phyloP scores from a whole-genome alignment of 495 filamentous ascomycete genomes.

The Jackrogersella multiformis region DNA sequence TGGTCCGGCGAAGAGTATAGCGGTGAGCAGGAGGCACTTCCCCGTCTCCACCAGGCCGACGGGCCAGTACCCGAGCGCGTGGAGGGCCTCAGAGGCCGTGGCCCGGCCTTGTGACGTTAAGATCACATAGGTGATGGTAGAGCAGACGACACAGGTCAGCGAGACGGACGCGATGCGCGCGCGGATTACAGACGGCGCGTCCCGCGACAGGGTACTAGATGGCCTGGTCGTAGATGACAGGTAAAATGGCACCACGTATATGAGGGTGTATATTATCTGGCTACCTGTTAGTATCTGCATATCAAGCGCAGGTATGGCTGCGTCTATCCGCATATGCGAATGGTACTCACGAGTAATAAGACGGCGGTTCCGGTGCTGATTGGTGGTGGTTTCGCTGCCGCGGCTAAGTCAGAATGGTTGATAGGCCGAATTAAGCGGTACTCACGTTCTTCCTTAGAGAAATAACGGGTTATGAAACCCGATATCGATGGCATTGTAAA shows the following conservation, averaged over 20 bases:
- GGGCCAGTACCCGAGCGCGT: slow-evolving; percentile 79
- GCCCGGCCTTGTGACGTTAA: slow-evolving; percentile 47
- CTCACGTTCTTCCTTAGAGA: slow-evolving; percentile 45
- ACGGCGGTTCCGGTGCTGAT: slow-evolving; percentile 47
- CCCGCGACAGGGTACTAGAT: slow-evolving; percentile 80
- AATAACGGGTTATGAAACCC: slow-evolving; percentile 41
- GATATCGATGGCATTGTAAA: slow-evolving; percentile 40
- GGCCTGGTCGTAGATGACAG: slow-evolving; percentile 80
- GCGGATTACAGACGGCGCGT: slow-evolving; percentile 89
- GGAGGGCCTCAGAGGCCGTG: slow-evolving; percentile 63
- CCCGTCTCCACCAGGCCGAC: slow-evolving; percentile 68
- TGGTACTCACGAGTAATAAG: slow-evolving; percentile 46
- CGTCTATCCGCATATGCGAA: slow-evolving; percentile 21
- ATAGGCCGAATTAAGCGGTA: slow-evolving; percentile 1
- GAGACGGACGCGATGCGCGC: slow-evolving; percentile 83
- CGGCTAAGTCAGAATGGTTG: slow-evolving; percentile 36
- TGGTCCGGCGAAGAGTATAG: slow-evolving; percentile 84
- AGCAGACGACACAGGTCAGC: slow-evolving; percentile 70
- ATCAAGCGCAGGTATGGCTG: not conserved
- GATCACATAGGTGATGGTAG: slow-evolving; percentile 68
- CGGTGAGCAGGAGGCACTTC: slow-evolving; percentile 70
- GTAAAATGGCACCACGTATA: slow-evolving; percentile 95
- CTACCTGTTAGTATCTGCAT: slow-evolving; percentile 17
- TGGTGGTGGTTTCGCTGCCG: slow-evolving; percentile 47
- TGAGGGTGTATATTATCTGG: slow-evolving; percentile 76